phyloP scores from a whole-genome alignment of 2,329 filamentous ascomycete species.

The Mycosphaerella arachidis region DNA sequence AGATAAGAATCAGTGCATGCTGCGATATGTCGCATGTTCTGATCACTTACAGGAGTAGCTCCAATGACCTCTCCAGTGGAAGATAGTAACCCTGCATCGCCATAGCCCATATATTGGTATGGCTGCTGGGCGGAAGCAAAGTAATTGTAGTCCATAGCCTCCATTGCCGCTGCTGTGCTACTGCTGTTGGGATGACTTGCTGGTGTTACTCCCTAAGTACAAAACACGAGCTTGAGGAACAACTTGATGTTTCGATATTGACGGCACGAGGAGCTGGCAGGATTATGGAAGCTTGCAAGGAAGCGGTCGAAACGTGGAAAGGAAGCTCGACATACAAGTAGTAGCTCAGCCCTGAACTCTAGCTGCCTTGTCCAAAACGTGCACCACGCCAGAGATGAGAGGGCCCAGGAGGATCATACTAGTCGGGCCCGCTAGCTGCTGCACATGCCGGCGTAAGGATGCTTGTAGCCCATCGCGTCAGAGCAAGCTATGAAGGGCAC shows the following conservation, averaged over 20 bases:
- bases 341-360: conserved; percentile 10
- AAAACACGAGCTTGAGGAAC: background rate
- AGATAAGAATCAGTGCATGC: background rate
- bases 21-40: background rate
- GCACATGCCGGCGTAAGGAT: conserved; percentile 11
- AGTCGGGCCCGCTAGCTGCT: conserved; percentile 6
- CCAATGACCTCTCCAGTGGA: conserved; percentile 36
- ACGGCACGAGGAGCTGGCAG: background rate
- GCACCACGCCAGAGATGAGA: conserved; percentile 13
- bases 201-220: background rate
- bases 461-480: conserved; percentile 13
- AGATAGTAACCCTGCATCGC: conserved; percentile 36
- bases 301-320: background rate
- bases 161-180: conserved; percentile 16
- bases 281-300: background rate
- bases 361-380: conserved; percentile 9
- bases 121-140: conserved; percentile 44
- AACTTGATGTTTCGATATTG: background rate
- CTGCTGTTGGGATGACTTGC: background rate
- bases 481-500: conserved; percentile 8
- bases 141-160: conserved; percentile 55
- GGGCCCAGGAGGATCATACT: conserved; percentile 7
- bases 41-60: conserved; percentile 32
- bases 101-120: conserved; percentile 43
- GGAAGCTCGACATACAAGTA: conserved; percentile 14